These are phyloP conservation scores for Ophiocordyceps sinensis DNA, from an alignment of 2,329 filamentous ascomycete species.

Conservation along the genomic window DNA sequence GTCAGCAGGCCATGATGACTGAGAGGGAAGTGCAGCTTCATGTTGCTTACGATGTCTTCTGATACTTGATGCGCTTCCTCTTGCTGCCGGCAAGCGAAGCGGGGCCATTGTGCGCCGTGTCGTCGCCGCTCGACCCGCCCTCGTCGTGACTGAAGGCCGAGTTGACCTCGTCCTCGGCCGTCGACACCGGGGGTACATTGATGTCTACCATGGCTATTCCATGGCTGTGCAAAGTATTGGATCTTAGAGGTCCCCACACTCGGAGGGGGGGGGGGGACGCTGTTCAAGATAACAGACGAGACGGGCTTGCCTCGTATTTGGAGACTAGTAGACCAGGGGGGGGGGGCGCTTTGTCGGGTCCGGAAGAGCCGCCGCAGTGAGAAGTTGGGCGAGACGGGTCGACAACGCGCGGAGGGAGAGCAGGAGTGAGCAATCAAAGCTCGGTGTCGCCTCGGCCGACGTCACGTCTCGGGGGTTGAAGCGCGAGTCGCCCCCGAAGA, in stretches of 20 bases:
- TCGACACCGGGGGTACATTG: conserved; percentile 8
- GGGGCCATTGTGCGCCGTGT: conserved; percentile 13
- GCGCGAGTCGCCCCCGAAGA: no score
- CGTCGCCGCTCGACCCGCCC: conserved; percentile 21
- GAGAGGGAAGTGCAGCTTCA: not conserved
- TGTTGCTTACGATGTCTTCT: conserved; percentile 25
- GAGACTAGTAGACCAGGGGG: no score
- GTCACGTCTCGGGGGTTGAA: no score
- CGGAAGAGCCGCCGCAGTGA: no score
- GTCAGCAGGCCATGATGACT: not conserved
- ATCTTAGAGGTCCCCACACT: conserved; percentile 1
- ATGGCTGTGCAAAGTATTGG: conserved; percentile 1
- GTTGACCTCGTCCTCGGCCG: conserved; percentile 21
- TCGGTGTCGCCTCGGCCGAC: no score
- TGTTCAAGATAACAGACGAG: no score
- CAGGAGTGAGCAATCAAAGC: no score
- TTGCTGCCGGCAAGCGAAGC: conserved; percentile 17
- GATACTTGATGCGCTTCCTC: conserved; percentile 24
- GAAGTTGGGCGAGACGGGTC: no score
- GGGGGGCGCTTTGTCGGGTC: no score
- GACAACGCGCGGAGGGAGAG: no score
- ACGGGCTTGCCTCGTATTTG: no score
- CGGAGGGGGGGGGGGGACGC: not conserved
- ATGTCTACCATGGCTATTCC: conserved; percentile 4
- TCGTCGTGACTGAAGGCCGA: conserved; percentile 21